A percentile compares a stretch with the other conserved stretches of the same genome.
Evolutionary conservation across 2,329 filamentous ascomycete genomes (phyloP).

Genomic region (Aspergillus sergii): DNA sequence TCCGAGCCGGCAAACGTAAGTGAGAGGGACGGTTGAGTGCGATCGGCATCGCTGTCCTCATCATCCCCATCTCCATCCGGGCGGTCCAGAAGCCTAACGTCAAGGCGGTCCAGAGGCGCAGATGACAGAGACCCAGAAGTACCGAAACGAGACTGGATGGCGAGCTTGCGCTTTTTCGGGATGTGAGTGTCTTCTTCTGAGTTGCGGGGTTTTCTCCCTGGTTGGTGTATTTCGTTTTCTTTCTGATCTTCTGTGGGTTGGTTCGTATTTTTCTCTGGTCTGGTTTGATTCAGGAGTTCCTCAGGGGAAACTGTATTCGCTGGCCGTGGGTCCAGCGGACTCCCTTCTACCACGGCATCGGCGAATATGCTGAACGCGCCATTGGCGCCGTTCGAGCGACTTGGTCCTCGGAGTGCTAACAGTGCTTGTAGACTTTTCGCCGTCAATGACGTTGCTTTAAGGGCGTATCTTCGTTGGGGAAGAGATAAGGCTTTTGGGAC

Average conservation of each 20-base stretch:
- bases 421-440: conserved; percentile 73
- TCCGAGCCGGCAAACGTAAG: conserved; percentile 75
- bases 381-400: conserved; percentile 69
- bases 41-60: conserved; percentile 11
- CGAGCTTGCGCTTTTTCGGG: conserved; percentile 61
- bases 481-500: conserved; percentile 81
- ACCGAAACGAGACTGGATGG: conserved; percentile 73
- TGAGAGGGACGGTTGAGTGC: conserved; percentile 30
- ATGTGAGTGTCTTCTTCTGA: conserved; percentile 24
- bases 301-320: conserved; percentile 36
- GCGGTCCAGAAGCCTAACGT: conserved; percentile 53
- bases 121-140: conserved; percentile 49
- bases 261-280: conserved; percentile 18
- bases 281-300: conserved; percentile 27
- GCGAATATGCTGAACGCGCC: conserved; percentile 82
- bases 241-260: conserved; percentile 22
- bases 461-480: conserved; percentile 69
- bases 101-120: conserved; percentile 49
- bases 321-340: conserved; percentile 52
- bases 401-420: conserved; percentile 68
- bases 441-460: conserved; percentile 68
- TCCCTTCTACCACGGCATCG: conserved; percentile 58
- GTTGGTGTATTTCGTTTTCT: not conserved
- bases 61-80: conserved; percentile 16
- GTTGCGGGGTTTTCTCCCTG: conserved; percentile 6